Evolutionary conservation across 2,329 filamentous ascomycete species (phyloP).

Genomic region (Pseudonectria foliicola): DNA sequence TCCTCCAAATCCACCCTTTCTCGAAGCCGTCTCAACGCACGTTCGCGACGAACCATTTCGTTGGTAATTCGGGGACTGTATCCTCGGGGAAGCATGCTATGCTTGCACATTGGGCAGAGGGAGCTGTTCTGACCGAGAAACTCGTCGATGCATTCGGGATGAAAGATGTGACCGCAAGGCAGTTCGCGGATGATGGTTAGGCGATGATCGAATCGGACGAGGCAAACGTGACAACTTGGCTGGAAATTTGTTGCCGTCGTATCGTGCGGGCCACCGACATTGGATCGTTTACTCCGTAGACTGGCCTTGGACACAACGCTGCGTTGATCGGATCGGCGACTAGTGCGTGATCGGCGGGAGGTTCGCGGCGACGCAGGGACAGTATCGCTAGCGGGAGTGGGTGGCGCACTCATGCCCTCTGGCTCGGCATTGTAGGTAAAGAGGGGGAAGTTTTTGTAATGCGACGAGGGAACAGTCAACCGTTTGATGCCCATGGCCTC

Average conservation of each 20-base stretch:
- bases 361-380: constrained; percentile 20
- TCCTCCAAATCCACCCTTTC: constrained; percentile 42
- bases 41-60: constrained; percentile 76
- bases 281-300: constrained; percentile 33
- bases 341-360: constrained; percentile 23
- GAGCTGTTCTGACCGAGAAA: constrained; percentile 75
- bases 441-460: constrained; percentile 68
- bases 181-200: constrained; percentile 74
- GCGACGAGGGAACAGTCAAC: constrained; percentile 64
- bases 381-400: constrained; percentile 27
- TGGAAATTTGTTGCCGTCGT: constrained; percentile 57
- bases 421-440: constrained; percentile 65
- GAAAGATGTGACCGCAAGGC: constrained; percentile 87
- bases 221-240: constrained; percentile 81
- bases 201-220: constrained; percentile 68
- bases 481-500: constrained; percentile 81
- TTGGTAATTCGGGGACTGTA: constrained; percentile 70
- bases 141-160: constrained; percentile 83
- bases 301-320: constrained; percentile 22
- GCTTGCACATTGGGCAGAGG: constrained; percentile 86
- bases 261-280: constrained; percentile 26
- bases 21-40: constrained; percentile 56
- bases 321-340: constrained; percentile 23
- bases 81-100: constrained; percentile 64
- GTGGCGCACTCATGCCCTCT: constrained; percentile 28